Evolutionary conservation across 306 rosid genomes (phyloP), one percentile per base, ranked within the genome.

Genomic region (Glycyrrhiza uralensis): DNA sequence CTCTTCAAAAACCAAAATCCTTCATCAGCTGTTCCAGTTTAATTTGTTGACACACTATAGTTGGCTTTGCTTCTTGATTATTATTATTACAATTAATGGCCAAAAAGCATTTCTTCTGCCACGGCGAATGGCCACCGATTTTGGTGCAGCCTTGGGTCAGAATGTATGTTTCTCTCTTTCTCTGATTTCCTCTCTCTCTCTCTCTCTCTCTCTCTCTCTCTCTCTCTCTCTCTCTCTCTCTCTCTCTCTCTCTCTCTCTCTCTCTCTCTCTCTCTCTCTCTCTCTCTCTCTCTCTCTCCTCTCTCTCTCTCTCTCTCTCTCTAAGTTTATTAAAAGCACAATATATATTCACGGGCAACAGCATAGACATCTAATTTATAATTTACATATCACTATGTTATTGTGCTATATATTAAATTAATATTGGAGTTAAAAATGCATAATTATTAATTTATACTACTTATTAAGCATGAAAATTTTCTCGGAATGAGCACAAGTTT

Each of bases 11-110:
- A 29, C 23, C 67, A 64, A 63, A 69, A 20, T 32, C 9, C 32
- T 39, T 6, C 57, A 36, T 18, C 2, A 6, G 35, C 3, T 69
- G 4, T 39, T 69, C 32, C 77, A 61, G 33, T 33, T 61, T n/a
- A n/a, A n/a, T n/a, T 51, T 39, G 15, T 26, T 50, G 7, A 67
- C n/a, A 77, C 50, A 20, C n/a, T n/a, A n/a, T n/a, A 50, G 8
- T 30, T 52, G 29, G 41, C 6, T 66, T n/a, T 56, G 32, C 70
- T 69, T 69, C 36, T 69, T 68, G 3, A 69, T 58, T 55, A 68
- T 32, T 6, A n/a, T n/a, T 8, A 45, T 30, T 23, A 63, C 74
- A 64, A n/a, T n/a, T n/a, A n/a, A 79, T 54, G 69, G 24, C 13
- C 30, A 66, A 5, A 35, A 47, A 13, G 26, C 7, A 36, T 18